These are phyloP conservation scores for Ganoderma sinense DNA, from an alignment of 1,284 basidiomycete genomes.

Conservation along the genomic window DNA sequence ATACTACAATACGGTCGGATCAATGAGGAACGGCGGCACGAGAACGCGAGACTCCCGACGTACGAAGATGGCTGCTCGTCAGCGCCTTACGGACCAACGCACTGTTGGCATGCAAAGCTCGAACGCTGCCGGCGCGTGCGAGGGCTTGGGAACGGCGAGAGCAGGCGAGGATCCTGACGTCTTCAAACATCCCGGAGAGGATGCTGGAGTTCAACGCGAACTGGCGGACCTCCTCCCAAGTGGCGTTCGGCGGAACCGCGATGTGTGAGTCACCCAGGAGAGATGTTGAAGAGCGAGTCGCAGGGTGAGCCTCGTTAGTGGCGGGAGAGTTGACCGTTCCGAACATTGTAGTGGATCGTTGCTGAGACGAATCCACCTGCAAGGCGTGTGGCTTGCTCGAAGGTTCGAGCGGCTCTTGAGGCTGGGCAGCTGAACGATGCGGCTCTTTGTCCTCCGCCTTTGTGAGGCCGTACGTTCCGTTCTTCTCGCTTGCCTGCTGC, in stretches of 20 bases:
- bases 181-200: slow-evolving; percentile 16
- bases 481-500: neutral
- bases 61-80: neutral
- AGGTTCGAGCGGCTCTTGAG: neutral
- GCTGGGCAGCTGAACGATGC: neutral
- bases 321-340: neutral
- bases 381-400: neutral
- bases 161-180: slow-evolving; percentile 11
- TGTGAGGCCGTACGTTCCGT: neutral
- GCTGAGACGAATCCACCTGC: neutral
- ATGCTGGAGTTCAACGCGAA: slow-evolving; percentile 22
- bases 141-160: neutral
- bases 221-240: slow-evolving; percentile 16
- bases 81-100: slow-evolving; percentile 1
- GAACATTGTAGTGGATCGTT: neutral
- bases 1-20: neutral
- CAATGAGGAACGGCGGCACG: neutral
- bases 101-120: slow-evolving; percentile 12
- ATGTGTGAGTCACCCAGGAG: neutral
- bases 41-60: neutral
- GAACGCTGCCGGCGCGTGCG: neutral
- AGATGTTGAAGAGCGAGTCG: neutral
- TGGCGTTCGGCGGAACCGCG: neutral
- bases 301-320: neutral
- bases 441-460: neutral